phyloP scores from a whole-genome alignment of 2,329 filamentous ascomycete genomes.

The Nigrospora osmanthi region DNA sequence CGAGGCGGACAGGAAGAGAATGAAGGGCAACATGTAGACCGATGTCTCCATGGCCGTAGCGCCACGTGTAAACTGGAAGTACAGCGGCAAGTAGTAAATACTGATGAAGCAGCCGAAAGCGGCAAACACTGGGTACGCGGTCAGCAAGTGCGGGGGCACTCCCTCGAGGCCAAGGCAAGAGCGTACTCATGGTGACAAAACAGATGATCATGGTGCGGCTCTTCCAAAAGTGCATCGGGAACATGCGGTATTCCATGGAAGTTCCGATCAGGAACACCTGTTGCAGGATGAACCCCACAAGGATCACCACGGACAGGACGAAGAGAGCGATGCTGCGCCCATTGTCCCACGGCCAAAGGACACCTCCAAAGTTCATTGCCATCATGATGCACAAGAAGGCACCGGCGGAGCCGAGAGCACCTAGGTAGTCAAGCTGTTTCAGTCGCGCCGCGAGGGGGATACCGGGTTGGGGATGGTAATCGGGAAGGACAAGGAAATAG shows the following conservation, averaged over 20 bases:
- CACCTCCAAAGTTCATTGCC: constrained; percentile 42
- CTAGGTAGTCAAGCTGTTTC: constrained; percentile 32
- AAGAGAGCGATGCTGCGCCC: constrained; percentile 36
- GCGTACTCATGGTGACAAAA: constrained; percentile 7
- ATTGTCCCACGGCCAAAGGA: constrained; percentile 36
- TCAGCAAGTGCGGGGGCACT: too few species aligned
- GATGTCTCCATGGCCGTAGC: constrained; percentile 10
- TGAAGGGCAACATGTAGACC: not conserved
- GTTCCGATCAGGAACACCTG: constrained; percentile 35
- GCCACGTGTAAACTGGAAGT: constrained; percentile 33
- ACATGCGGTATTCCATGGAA: constrained; percentile 24
- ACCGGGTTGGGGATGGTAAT: constrained; percentile 7
- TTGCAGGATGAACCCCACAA: constrained; percentile 34
- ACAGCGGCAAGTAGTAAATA: constrained; percentile 44
- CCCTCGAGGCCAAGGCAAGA: not conserved
- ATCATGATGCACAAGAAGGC: constrained; percentile 34
- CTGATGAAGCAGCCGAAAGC: constrained; percentile 11
- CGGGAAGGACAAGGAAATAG: constrained; percentile 21
- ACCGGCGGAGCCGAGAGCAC: constrained; percentile 31
- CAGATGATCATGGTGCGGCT: not conserved
- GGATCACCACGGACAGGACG: constrained; percentile 30
- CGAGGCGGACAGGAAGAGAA: not conserved
- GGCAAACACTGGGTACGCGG: too few species aligned
- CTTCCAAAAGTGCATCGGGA: constrained; percentile 38
- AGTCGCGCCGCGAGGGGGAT: constrained; percentile 14